Percentiles rank a stretch among this genome's conserved stretches.
Evolutionary conservation across 768 basidiomycete genomes (phyloP).

Genomic region (Lentinula raphanica): DNA sequence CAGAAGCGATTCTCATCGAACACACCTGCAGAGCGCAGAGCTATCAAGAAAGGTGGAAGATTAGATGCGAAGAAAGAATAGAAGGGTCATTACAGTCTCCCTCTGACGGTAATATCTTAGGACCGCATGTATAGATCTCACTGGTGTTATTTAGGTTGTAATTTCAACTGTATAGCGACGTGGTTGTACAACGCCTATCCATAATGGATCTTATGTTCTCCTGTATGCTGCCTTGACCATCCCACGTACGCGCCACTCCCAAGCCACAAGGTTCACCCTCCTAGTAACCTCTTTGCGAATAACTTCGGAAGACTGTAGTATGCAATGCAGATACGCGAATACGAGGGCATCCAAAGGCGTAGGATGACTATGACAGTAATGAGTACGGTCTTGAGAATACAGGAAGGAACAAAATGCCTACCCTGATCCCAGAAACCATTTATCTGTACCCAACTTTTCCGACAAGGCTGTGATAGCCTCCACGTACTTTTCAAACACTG

Average conservation of each 20-base stretch:
- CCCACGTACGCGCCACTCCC: conserved; percentile 67
- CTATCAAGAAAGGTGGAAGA: conserved; percentile 12
- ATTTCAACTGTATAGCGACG: background rate
- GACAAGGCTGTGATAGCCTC: conserved; percentile 72
- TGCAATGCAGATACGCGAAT: conserved; percentile 75
- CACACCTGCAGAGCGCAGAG: conserved; percentile 3
- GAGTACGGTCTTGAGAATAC: background rate
- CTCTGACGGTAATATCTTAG: conserved; percentile 13
- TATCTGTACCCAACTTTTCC: conserved; percentile 68
- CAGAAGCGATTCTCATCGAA: conserved; percentile 49
- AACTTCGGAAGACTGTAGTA: conserved; percentile 40
- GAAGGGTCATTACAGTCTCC: background rate
- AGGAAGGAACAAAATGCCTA: conserved; percentile 25
- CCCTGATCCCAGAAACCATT: conserved; percentile 79
- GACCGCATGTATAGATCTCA: background rate
- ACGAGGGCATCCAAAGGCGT: conserved; percentile 78
- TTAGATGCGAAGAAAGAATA: conserved; percentile 14
- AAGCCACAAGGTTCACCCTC: conserved; percentile 72
- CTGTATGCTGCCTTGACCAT: conserved; percentile 51
- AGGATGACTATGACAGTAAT: conserved; percentile 43
- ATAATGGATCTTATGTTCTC: background rate
- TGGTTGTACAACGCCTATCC: background rate
- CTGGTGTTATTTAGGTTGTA: background rate
- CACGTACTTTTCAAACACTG: conserved; percentile 53
- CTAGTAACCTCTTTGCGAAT: conserved; percentile 63